Conservation (phyloP, 306 rosid genomes). For the Quercus berberidifolia region DNA sequence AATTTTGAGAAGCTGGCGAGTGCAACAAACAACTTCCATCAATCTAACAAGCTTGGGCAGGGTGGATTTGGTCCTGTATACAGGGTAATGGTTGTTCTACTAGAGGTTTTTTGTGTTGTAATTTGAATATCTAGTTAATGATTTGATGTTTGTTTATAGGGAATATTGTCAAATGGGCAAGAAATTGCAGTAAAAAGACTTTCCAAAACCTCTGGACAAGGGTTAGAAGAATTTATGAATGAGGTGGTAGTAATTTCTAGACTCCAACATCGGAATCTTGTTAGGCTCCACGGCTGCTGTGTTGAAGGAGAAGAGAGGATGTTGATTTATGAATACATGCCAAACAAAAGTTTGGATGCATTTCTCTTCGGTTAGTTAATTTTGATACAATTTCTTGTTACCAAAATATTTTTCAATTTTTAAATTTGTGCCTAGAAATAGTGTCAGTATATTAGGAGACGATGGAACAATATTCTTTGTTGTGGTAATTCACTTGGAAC, state of each 20-base stretch:
- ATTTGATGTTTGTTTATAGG: constrained; percentile 13
- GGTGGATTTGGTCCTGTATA: constrained; percentile 34
- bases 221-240: constrained; percentile 41
- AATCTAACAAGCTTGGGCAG: constrained; percentile 24
- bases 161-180: constrained; percentile 26
- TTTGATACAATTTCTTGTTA: too few relatives aligned
- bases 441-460: too few relatives aligned
- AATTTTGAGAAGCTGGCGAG: constrained; percentile 9
- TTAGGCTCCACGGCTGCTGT: constrained; percentile 40
- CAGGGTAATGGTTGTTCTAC: background rate
- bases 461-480: too few relatives aligned
- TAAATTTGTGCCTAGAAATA: too few relatives aligned
- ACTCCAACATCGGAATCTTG: constrained; percentile 53
- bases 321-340: background rate
- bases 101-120: background rate
- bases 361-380: too few relatives aligned
- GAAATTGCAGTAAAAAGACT: constrained; percentile 47
- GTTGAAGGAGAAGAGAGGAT: constrained; percentile 35
- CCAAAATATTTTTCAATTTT: too few relatives aligned
- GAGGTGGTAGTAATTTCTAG: constrained; percentile 40
- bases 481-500: too few relatives aligned
- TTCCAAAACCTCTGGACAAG: constrained; percentile 38
- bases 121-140: background rate
- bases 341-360: too few relatives aligned
- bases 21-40: constrained; percentile 27